Evolutionary conservation across 208 protist genomes (phyloP).

Genomic region (Leishmania aethiopica): DNA sequence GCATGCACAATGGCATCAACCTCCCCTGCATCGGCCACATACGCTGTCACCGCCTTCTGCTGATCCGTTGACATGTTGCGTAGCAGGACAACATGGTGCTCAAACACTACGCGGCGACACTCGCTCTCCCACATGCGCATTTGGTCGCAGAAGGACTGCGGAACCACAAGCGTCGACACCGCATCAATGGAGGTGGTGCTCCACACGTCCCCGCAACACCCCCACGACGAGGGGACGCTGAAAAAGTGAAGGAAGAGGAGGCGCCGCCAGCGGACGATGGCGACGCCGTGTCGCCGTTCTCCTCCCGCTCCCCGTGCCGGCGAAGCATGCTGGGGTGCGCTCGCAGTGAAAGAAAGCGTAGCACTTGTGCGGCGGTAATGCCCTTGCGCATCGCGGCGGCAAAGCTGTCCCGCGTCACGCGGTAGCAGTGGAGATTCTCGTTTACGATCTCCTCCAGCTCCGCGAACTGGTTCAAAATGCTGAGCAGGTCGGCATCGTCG

Average conservation of each 20-base stretch:
- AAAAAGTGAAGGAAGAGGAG: not conserved
- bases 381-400: constrained; percentile 70
- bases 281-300: not conserved
- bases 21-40: constrained; percentile 55
- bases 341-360: constrained; percentile 83
- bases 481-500: constrained; percentile 66
- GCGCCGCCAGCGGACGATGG: not conserved
- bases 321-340: constrained; percentile 87
- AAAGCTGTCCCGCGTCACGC: constrained; percentile 83
- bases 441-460: constrained; percentile 68
- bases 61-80: constrained; percentile 64
- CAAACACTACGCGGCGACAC: constrained; percentile 81
- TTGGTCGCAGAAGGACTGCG: constrained; percentile 90
- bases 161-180: constrained; percentile 47
- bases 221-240: not conserved
- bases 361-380: constrained; percentile 74
- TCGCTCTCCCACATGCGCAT: constrained; percentile 89
- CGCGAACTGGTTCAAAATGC: constrained; percentile 85
- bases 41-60: constrained; percentile 43
- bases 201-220: not conserved
- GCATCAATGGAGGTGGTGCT: constrained; percentile 3
- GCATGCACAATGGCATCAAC: constrained; percentile 62
- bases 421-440: constrained; percentile 77
- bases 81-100: constrained; percentile 70
- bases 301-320: constrained; percentile 33